These are phyloP conservation scores for Trichoderma breve DNA, from an alignment of 2,329 filamentous ascomycete genomes.

Conservation along the genomic window DNA sequence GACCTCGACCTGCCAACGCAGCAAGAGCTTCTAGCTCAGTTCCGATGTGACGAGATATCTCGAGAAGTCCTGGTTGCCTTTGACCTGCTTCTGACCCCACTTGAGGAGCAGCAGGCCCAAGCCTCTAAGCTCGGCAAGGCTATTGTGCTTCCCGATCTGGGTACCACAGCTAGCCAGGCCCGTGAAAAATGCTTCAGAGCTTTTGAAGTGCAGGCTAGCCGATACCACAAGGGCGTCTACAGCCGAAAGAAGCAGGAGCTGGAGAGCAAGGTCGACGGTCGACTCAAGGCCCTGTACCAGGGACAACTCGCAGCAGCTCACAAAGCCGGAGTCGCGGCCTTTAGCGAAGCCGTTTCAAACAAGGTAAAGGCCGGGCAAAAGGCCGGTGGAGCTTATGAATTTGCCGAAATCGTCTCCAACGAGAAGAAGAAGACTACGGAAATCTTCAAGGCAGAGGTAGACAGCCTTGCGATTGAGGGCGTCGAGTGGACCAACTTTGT, in stretches of 20 bases:
- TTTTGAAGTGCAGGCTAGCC: constrained; percentile 88
- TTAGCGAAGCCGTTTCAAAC: constrained; percentile 81
- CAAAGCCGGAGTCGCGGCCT: constrained; percentile 79
- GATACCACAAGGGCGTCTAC: constrained; percentile 97
- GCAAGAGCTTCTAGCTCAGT: constrained; percentile 94
- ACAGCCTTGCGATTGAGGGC: constrained; percentile 72
- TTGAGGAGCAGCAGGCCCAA: constrained; percentile 83
- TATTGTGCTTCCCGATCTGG: constrained; percentile 71
- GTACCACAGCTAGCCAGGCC: constrained; percentile 67
- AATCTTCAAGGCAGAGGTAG: constrained; percentile 73
- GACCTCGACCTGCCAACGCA: constrained; percentile 95
- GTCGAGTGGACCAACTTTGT: constrained; percentile 85
- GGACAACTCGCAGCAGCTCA: constrained; percentile 87
- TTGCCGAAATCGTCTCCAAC: constrained; percentile 84
- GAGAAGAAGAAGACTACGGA: constrained; percentile 76
- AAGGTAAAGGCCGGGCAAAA: constrained; percentile 92
- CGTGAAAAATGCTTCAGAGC: constrained; percentile 71
- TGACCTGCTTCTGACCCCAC: constrained; percentile 74
- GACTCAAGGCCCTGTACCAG: constrained; percentile 82
- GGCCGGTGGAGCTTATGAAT: constrained; percentile 86
- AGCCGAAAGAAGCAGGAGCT: constrained; percentile 80
- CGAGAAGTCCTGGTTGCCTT: constrained; percentile 83
- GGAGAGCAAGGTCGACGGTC: constrained; percentile 80
- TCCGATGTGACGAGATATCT: constrained; percentile 94
- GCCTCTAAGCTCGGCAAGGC: constrained; percentile 69